Percentiles rank a stretch among this genome's conserved stretches.
Evolutionary conservation across 371 early-diverging fungal genomes (phyloP).

Genomic region (Mycotypha africana): DNA sequence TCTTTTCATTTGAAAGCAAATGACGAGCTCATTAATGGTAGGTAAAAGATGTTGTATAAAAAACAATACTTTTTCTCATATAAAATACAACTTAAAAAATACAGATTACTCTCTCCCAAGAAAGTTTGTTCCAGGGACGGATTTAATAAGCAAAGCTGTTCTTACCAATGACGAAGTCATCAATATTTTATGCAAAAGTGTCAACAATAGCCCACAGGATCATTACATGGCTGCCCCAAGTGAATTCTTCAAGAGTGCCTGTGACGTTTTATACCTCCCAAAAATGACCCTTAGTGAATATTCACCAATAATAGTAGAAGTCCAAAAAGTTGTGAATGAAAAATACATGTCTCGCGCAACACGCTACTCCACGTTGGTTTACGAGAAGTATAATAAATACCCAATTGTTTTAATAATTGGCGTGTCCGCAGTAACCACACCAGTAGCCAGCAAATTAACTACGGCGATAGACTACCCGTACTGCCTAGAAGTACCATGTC

Average conservation of each 20-base stretch:
- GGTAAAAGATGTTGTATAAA: slow-evolving; percentile 1
- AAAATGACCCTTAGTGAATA: slow-evolving; percentile 4
- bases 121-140: not conserved
- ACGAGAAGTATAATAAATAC: not conserved
- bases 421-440: slow-evolving; percentile 1
- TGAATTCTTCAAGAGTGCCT: not conserved
- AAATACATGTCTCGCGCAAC: slow-evolving; percentile 1
- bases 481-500: not conserved
- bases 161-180: not conserved
- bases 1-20: not conserved
- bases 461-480: slow-evolving; percentile 1
- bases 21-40: slow-evolving; percentile 1
- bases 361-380: slow-evolving; percentile 1
- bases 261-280: slow-evolving; percentile 2
- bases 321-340: slow-evolving; percentile 2
- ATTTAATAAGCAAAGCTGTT: slow-evolving; percentile 4
- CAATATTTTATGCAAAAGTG: slow-evolving; percentile 3
- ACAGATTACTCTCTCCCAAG: slow-evolving; percentile 2
- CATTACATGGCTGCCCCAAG: slow-evolving; percentile 2
- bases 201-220: not conserved
- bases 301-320: slow-evolving; percentile 3
- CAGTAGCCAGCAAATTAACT: slow-evolving; percentile 2
- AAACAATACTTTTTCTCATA: slow-evolving; percentile 2
- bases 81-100: no score
- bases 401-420: slow-evolving; percentile 3